Evolutionary conservation across 495 filamentous ascomycete species (phyloP).

Genomic region (Hypoxylon fragiforme): DNA sequence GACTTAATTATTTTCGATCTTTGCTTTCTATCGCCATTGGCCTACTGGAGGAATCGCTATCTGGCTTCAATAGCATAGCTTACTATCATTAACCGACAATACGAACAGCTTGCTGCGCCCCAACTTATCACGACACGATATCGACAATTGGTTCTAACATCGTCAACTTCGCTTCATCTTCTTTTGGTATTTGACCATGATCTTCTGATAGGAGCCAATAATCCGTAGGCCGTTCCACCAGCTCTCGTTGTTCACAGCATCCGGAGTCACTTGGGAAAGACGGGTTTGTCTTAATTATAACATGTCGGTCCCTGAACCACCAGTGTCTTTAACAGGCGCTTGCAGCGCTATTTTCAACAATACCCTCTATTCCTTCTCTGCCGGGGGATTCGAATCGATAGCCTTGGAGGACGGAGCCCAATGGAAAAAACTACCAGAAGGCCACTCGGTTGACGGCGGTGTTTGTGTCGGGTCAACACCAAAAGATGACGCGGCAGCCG

Average conservation of each 20-base stretch:
- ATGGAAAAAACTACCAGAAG: constrained; percentile 69
- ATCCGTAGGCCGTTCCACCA: constrained; percentile 18
- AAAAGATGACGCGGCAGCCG: constrained; percentile 53
- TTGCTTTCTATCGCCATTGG: background rate
- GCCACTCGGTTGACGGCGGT: constrained; percentile 69
- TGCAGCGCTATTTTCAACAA: constrained; percentile 83
- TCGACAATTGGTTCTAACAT: constrained; percentile 7
- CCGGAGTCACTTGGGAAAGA: constrained; percentile 13
- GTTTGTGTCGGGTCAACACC: constrained; percentile 74
- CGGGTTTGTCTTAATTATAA: constrained; percentile 15
- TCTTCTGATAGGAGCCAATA: constrained; percentile 16
- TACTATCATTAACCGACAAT: constrained; percentile 13
- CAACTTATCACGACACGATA: constrained; percentile 10
- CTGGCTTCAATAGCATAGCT: constrained; percentile 12
- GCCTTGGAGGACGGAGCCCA: constrained; percentile 64
- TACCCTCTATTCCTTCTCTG: constrained; percentile 83
- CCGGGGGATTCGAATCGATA: constrained; percentile 74
- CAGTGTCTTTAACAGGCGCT: constrained; percentile 65
- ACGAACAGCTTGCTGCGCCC: constrained; percentile 23
- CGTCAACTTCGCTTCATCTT: constrained; percentile 1
- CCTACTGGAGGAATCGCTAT: constrained; percentile 8
- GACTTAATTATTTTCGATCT: background rate
- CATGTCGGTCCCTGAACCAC: constrained; percentile 70
- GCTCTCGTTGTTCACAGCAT: constrained; percentile 18
- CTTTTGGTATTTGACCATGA: constrained; percentile 23